Evolutionary conservation across 441 rosid species (phyloP).

Genomic region (Arabidopsis lyrata): DNA sequence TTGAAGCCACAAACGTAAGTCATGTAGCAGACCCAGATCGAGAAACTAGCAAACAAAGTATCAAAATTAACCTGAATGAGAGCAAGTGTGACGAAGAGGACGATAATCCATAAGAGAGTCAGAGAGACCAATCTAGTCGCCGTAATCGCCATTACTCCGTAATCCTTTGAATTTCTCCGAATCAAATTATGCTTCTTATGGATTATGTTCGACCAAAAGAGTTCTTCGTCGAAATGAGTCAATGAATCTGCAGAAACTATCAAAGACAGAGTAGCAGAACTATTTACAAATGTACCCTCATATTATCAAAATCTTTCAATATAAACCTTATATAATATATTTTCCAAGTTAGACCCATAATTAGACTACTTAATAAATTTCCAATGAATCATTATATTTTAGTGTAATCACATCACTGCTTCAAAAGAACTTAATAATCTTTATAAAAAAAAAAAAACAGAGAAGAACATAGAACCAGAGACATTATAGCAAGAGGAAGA

Average conservation of each 20-base stretch:
- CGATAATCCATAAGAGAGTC: slow-evolving; percentile 67
- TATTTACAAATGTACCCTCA: not conserved
- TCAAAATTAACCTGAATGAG: slow-evolving; percentile 65
- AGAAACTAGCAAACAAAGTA: not conserved
- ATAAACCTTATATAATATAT: not conserved
- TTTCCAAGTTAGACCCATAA: not conserved
- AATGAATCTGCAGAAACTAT: slow-evolving; percentile 9
- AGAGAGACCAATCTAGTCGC: slow-evolving; percentile 59
- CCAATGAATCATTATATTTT: not conserved
- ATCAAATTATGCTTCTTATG: not conserved
- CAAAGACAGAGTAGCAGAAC: not conserved
- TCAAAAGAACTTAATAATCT: too few relatives aligned
- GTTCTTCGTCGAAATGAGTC: slow-evolving; percentile 9
- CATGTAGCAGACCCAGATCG: slow-evolving; percentile 28
- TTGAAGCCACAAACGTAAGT: slow-evolving; percentile 11
- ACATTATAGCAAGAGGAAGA: not conserved
- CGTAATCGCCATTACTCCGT: slow-evolving; percentile 54
- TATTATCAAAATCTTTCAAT: not conserved
- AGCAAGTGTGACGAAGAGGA: slow-evolving; percentile 69
- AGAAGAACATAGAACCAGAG: not conserved
- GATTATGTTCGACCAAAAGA: not conserved
- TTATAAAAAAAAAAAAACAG: not conserved
- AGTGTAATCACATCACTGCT: too few relatives aligned
- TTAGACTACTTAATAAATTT: not conserved
- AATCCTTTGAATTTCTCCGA: not conserved